Conservation (phyloP, 768 basidiomycete species). For the Lentinus tigrinus region DNA sequence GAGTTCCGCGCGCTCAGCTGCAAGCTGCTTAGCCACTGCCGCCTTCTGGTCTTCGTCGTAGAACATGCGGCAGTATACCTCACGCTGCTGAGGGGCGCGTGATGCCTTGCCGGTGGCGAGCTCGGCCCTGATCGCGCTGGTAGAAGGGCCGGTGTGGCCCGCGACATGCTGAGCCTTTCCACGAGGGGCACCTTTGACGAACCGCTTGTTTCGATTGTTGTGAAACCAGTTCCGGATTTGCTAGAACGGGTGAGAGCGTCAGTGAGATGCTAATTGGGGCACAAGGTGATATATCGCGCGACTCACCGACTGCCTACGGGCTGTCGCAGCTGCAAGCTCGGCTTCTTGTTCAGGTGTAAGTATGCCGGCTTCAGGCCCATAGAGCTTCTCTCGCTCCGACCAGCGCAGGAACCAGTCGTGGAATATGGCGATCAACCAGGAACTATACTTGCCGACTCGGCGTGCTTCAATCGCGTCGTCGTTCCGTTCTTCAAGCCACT, state of each 20-base stretch:
- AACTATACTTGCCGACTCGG: background rate
- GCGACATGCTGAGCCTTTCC: background rate
- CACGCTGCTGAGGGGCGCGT: background rate
- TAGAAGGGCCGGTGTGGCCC: too few relatives aligned
- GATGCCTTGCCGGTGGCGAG: background rate
- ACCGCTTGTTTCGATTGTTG: background rate
- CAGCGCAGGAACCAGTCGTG: background rate
- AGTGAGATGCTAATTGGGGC: background rate
- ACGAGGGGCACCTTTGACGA: background rate
- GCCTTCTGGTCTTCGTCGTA: background rate
- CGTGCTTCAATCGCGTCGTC: background rate
- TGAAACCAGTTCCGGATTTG: background rate
- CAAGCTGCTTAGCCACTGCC: background rate
- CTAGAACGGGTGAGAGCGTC: background rate
- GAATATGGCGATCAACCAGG: background rate
- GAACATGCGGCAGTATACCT: background rate
- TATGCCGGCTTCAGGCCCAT: background rate
- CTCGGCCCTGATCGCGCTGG: too few relatives aligned
- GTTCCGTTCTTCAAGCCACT: background rate
- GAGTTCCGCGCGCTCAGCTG: background rate
- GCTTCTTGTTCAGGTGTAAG: background rate
- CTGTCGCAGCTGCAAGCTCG: background rate
- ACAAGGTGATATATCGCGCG: background rate
- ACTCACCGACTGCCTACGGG: background rate
- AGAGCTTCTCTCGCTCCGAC: background rate